These are phyloP conservation scores for Exophiala alcalophila DNA, from an alignment of 2,329 filamentous ascomycete genomes.

Conservation along the genomic window DNA sequence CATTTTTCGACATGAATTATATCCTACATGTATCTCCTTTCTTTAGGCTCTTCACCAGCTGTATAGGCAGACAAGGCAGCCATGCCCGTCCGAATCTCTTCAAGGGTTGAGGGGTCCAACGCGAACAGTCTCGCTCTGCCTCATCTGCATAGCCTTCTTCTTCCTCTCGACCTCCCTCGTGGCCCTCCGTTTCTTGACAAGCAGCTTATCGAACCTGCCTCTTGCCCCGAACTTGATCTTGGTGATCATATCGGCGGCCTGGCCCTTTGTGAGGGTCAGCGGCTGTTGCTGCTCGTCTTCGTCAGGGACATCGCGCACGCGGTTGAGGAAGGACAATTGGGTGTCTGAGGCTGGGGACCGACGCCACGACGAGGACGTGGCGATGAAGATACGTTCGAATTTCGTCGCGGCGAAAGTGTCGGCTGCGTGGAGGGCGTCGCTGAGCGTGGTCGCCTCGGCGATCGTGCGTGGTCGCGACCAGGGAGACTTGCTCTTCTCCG, in stretches of 20 bases:
- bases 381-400: conserved; percentile 67
- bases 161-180: conserved; percentile 39
- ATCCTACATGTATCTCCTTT: too few relatives aligned
- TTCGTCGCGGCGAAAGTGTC: conserved; percentile 72
- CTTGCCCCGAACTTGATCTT: conserved; percentile 81
- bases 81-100: too few relatives aligned
- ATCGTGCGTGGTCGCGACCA: conserved; percentile 69
- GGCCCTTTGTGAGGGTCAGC: conserved; percentile 70
- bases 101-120: conserved; percentile 46
- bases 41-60: too few relatives aligned
- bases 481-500: conserved; percentile 44
- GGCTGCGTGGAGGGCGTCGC: conserved; percentile 75
- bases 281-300: conserved; percentile 13
- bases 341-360: conserved; percentile 56
- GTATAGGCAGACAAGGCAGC: too few relatives aligned
- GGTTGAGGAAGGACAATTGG: conserved; percentile 47
- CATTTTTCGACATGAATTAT: too few relatives aligned
- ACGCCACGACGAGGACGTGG: conserved; percentile 67
- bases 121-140: conserved; percentile 41
- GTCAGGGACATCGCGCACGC: conserved; percentile 40
- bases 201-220: conserved; percentile 57
- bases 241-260: conserved; percentile 85
- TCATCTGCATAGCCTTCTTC: conserved; percentile 32
- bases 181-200: conserved; percentile 51
- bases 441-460: conserved; percentile 62